Evolutionary conservation across 805 yeast species (phyloP), one percentile per base, ranked within the genome.

Genomic region (Spathaspora sp.): DNA sequence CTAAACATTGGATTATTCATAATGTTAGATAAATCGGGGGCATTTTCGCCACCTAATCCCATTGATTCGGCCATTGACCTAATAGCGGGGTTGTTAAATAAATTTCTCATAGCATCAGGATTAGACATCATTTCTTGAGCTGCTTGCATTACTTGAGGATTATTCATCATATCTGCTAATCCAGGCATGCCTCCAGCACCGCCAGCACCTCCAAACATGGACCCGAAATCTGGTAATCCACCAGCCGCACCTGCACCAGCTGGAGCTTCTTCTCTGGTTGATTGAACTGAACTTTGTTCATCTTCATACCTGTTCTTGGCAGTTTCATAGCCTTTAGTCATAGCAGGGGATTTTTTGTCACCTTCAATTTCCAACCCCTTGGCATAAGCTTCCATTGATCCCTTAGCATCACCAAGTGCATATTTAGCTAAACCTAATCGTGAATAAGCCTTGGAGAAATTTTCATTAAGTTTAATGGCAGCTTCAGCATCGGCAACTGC

Each of bases 401-500:
- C 96, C 69, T 87, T 84, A 53, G 93, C 85, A 65, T 92, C 93
- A n/a, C 96, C 96, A 53, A 87, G 76, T n/a, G 97, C 96, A 68
- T 86, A 93, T 65, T 86, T 83, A 4, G 99, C 98, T 60, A 92
- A 82, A 2, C 98, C 99, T 59, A 94, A 77, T 69, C 99, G 86
- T 5, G 97, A 89, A 78, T 91, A 94, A 10, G 96, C 97, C 75
- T 93, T 92, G 31, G 97, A 84, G 61, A 89, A 94, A 6, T 74
- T 61, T 49, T 97, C 87, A 64, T 93, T 91, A 49, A 85, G 73
- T 54, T 81, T 79, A 52, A 90, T 84, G 42, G 99, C 97, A 50
- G 76, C 75, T 61, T 87, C 79, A 28, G 98, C 97, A 67, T 94
- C 99, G 44, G 75, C 75, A 42, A 87, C 80, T 2, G 99, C 98